phyloP scores from a whole-genome alignment of 192 early-diverging fungal genomes.

The Linnemannia hyalina region DNA sequence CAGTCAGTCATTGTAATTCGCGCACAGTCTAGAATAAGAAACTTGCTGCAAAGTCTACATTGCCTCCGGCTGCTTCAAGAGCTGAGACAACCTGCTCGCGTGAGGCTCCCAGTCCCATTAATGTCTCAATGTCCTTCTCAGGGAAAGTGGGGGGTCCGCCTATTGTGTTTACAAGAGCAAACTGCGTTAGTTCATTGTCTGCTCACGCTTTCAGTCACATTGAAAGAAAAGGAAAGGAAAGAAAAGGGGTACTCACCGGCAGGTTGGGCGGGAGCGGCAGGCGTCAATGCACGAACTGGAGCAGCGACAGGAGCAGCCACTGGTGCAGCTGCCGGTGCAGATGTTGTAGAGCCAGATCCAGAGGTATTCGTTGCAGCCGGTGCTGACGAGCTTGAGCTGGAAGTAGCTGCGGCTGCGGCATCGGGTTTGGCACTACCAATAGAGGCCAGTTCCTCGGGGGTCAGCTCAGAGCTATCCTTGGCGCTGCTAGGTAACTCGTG shows the following conservation, averaged over 20 bases:
- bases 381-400: slow-evolving; percentile 15
- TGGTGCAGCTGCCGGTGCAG: slow-evolving; percentile 35
- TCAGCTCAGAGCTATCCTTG: slow-evolving; percentile 32
- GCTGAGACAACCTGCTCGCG: slow-evolving; percentile 83
- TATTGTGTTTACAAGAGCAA: neutral
- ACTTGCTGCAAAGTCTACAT: slow-evolving; percentile 89
- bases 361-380: slow-evolving; percentile 42
- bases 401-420: slow-evolving; percentile 27
- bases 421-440: slow-evolving; percentile 30
- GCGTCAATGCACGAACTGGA: neutral
- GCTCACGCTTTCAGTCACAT: neutral
- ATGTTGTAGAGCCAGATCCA: slow-evolving; percentile 24
- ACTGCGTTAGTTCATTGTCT: neutral
- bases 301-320: slow-evolving; percentile 31
- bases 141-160: slow-evolving; percentile 52
- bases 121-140: slow-evolving; percentile 76
- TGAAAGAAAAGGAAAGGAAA: neutral
- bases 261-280: neutral
- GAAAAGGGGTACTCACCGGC: slow-evolving; percentile 11
- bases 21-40: slow-evolving; percentile 75
- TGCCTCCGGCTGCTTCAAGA: slow-evolving; percentile 84
- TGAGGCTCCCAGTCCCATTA: slow-evolving; percentile 85
- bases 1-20: neutral
- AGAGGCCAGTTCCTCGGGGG: slow-evolving; percentile 44
- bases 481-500: slow-evolving; percentile 87